Conservation (phyloP, 495 filamentous ascomycete species). For the Penicillium robsamsonii region DNA sequence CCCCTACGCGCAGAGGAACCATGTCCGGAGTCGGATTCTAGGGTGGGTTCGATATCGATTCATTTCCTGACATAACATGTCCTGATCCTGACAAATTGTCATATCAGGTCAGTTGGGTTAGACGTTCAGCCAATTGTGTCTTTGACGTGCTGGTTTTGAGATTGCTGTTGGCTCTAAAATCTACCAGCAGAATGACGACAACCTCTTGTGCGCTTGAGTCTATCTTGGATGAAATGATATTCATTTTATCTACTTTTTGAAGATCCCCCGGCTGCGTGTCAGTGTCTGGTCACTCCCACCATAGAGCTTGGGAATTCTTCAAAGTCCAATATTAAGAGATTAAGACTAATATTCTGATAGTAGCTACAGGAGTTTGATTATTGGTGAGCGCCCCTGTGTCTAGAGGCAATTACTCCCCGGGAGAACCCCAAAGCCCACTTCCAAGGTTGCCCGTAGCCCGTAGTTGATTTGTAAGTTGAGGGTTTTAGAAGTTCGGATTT, state of each 20-base stretch:
- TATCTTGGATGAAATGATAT: background rate
- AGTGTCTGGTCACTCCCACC: background rate
- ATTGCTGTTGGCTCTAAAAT: background rate
- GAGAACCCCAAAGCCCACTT: background rate
- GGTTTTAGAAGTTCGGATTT: background rate
- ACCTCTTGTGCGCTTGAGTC: background rate
- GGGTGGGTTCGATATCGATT: conserved; percentile 1
- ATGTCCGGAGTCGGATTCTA: conserved; percentile 11
- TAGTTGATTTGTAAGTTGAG: background rate
- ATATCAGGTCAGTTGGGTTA: background rate
- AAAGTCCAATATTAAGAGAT: background rate
- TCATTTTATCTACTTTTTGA: background rate
- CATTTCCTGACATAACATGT: background rate
- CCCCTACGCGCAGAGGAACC: conserved; percentile 2
- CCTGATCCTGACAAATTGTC: background rate
- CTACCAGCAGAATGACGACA: background rate
- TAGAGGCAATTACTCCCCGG: background rate
- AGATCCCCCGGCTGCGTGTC: background rate
- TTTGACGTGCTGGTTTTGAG: background rate
- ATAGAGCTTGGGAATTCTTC: too few species aligned
- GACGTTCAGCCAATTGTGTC: background rate
- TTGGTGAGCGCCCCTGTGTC: background rate
- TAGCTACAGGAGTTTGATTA: background rate
- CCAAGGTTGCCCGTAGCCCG: too few species aligned
- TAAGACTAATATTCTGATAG: background rate